Conservation (phyloP, 2,329 filamentous ascomycete species). For the Trichoderma oligosporum region DNA sequence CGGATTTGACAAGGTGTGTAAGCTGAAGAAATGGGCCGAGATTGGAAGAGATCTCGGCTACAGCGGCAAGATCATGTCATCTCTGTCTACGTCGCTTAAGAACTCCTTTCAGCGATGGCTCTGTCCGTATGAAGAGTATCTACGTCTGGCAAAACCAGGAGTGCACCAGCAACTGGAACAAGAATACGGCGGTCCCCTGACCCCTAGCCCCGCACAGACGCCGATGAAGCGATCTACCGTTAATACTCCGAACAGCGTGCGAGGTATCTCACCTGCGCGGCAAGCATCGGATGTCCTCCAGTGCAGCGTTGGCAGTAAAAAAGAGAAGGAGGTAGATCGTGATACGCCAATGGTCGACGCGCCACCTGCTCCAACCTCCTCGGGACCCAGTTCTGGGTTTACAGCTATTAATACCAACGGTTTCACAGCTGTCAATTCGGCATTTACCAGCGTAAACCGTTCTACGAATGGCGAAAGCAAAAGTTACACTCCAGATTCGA, state of each 20-base stretch:
- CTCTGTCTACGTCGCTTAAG: constrained; percentile 92
- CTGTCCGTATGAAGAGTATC: constrained; percentile 92
- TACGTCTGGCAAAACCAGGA: constrained; percentile 84
- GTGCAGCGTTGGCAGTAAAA: constrained; percentile 43
- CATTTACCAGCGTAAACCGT: constrained; percentile 66
- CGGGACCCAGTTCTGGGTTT: constrained; percentile 45
- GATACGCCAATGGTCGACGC: constrained; percentile 49
- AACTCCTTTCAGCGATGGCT: constrained; percentile 98
- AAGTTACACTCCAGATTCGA: constrained; percentile 58
- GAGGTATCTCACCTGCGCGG: constrained; percentile 64
- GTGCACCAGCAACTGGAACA: constrained; percentile 95
- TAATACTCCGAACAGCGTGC: constrained; percentile 55
- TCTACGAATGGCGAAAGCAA: constrained; percentile 46
- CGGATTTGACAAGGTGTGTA: constrained; percentile 95
- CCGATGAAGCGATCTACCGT: constrained; percentile 65
- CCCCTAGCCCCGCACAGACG: constrained; percentile 64
- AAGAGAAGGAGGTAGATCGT: constrained; percentile 45
- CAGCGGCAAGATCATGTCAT: constrained; percentile 99
- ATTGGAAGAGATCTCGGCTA: constrained; percentile 95
- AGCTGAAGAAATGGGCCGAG: constrained; percentile 97
- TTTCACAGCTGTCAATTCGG: constrained; percentile 70
- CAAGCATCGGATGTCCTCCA: constrained; percentile 53
- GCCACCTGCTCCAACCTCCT: constrained; percentile 28
- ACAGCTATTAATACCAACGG: constrained; percentile 57
- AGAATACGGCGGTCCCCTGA: constrained; percentile 88